Evolutionary conservation across 1,139 yeast species (phyloP).

Genomic region (Pichia sp.): DNA sequence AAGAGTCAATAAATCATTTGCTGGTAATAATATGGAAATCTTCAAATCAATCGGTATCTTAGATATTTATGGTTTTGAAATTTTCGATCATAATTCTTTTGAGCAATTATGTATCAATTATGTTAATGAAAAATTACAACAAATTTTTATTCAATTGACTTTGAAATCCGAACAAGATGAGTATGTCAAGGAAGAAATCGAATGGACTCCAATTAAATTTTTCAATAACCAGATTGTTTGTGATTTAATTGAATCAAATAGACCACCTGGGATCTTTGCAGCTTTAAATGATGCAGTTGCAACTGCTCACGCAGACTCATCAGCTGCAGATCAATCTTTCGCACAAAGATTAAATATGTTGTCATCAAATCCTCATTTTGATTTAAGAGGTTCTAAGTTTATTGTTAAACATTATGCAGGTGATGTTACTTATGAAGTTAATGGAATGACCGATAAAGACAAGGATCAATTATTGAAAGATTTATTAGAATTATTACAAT

Average conservation of each 20-base stretch:
- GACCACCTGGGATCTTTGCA: slow-evolving; percentile 97
- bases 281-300: slow-evolving; percentile 96
- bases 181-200: slow-evolving; percentile 87
- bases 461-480: slow-evolving; percentile 92
- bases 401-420: slow-evolving; percentile 97
- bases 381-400: slow-evolving; percentile 81
- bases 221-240: slow-evolving; percentile 96
- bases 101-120: slow-evolving; percentile 96
- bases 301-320: slow-evolving; percentile 96
- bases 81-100: slow-evolving; percentile 92
- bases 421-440: slow-evolving; percentile 89
- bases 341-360: slow-evolving; percentile 88
- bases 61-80: slow-evolving; percentile 97
- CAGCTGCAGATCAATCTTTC: slow-evolving; percentile 95
- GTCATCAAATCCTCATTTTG: slow-evolving; percentile 78
- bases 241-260: slow-evolving; percentile 86
- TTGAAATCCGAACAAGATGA: slow-evolving; percentile 97
- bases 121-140: slow-evolving; percentile 95
- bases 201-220: slow-evolving; percentile 97
- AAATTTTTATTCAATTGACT: slow-evolving; percentile 91
- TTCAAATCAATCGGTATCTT: slow-evolving; percentile 80
- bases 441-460: slow-evolving; percentile 93
- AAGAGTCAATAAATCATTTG: slow-evolving; percentile 73
- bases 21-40: slow-evolving; percentile 37
- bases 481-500: slow-evolving; percentile 66